Evolutionary conservation across 768 basidiomycete species (phyloP).

Genomic region (Suillus occidentalis): DNA sequence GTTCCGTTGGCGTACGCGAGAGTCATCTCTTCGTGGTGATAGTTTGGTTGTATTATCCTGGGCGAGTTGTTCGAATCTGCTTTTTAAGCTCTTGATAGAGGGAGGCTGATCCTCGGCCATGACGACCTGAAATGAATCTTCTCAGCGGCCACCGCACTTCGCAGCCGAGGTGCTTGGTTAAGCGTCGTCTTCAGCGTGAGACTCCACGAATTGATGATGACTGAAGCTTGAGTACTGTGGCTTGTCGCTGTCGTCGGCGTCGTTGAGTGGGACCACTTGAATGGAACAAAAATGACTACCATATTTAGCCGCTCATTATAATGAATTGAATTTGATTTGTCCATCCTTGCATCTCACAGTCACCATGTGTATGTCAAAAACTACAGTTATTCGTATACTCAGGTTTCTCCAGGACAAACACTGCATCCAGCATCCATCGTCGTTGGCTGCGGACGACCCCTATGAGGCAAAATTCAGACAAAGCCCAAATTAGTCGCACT

Average conservation of each 20-base stretch:
- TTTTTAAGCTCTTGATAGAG: conserved; percentile 68
- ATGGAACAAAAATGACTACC: not conserved
- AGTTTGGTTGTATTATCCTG: conserved; percentile 33
- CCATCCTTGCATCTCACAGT: too few relatives aligned
- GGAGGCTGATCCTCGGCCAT: conserved; percentile 30
- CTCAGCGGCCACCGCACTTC: not conserved
- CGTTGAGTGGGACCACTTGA: not conserved
- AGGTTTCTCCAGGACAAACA: too few relatives aligned
- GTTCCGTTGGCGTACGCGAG: conserved; percentile 29
- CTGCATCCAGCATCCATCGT: too few relatives aligned
- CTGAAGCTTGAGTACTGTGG: not conserved
- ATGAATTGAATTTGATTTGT: not conserved
- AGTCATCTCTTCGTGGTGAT: conserved; percentile 1
- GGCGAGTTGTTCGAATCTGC: conserved; percentile 70
- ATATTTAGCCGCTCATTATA: not conserved
- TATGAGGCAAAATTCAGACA: too few relatives aligned
- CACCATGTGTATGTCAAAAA: too few relatives aligned
- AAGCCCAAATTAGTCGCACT: too few relatives aligned
- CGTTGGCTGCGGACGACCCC: too few relatives aligned
- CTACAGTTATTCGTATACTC: too few relatives aligned
- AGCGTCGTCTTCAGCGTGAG: not conserved
- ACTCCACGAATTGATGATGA: not conserved
- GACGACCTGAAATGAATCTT: conserved; percentile 5
- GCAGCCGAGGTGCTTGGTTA: not conserved
- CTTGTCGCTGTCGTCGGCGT: not conserved